phyloP scores from a whole-genome alignment of 306 rosid genomes.

The Pyrus bretschneideri region DNA sequence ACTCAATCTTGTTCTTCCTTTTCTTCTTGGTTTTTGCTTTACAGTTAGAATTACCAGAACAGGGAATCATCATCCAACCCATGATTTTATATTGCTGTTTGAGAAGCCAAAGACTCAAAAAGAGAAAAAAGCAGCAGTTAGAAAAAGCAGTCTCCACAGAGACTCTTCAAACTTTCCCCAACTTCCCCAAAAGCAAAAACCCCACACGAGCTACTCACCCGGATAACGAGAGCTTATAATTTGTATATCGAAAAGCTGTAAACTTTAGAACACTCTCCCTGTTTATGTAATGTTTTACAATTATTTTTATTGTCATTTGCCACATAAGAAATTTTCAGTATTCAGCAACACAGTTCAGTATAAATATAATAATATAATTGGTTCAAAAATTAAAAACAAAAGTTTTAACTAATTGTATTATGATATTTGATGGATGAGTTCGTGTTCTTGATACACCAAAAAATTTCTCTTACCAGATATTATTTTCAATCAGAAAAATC shows the following conservation, averaged over 20 bases:
- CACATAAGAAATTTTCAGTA: too few species aligned
- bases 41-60: conserved; percentile 60
- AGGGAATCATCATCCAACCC: conserved; percentile 70
- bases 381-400: too few species aligned
- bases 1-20: conserved; percentile 42
- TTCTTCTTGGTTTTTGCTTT: conserved; percentile 41
- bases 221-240: conserved; percentile 8
- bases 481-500: neutral
- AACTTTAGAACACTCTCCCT: neutral
- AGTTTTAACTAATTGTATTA: too few species aligned
- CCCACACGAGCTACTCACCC: conserved; percentile 26
- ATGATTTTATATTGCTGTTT: conserved; percentile 21
- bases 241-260: neutral
- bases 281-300: too few species aligned
- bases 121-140: neutral
- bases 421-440: too few species aligned
- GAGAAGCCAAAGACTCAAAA: neutral
- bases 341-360: too few species aligned
- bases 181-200: conserved; percentile 17
- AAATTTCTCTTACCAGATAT: neutral
- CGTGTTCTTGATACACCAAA: too few species aligned
- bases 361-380: too few species aligned
- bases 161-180: neutral
- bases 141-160: conserved; percentile 4
- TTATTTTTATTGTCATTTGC: too few species aligned